Percentiles rank a stretch among this genome's conserved stretches.
Conservation (phyloP, 2,329 filamentous ascomycete genomes). For the Blastomyces emzantsi region DNA sequence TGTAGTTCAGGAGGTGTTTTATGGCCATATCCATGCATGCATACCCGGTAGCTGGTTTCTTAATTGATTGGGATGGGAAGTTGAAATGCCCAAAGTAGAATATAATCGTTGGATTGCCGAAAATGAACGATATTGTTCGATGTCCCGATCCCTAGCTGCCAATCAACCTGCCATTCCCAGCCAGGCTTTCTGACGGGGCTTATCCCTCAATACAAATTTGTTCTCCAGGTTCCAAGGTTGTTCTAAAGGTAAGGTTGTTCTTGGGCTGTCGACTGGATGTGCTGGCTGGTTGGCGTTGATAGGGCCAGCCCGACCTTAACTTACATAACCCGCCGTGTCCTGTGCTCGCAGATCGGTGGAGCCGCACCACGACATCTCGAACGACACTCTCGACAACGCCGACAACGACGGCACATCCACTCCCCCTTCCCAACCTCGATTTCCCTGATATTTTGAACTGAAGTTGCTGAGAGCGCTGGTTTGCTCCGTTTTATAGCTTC, state of each 20-base stretch:
- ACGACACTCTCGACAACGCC: not conserved
- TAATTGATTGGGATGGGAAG: not conserved
- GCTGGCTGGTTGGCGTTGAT: slow-evolving; percentile 5
- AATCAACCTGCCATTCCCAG: not conserved
- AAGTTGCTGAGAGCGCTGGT: slow-evolving; percentile 6
- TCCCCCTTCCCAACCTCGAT: not conserved
- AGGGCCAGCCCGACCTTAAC: not conserved
- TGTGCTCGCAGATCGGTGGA: not conserved
- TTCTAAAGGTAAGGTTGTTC: no score
- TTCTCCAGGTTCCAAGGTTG: not conserved
- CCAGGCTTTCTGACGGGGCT: not conserved
- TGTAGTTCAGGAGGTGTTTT: no score
- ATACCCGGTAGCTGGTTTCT: not conserved
- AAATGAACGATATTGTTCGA: not conserved
- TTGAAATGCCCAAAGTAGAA: not conserved
- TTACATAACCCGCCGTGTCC: not conserved
- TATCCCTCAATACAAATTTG: not conserved
- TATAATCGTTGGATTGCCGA: not conserved
- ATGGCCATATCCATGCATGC: not conserved
- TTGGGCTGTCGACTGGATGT: not conserved
- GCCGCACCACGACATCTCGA: not conserved
- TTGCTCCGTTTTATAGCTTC: slow-evolving; percentile 4
- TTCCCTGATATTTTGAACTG: not conserved
- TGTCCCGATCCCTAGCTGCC: not conserved
- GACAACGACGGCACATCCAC: not conserved